These are phyloP conservation scores for Jamesozyma lodderae DNA, from an alignment of 805 yeast genomes.

Conservation along the genomic window DNA sequence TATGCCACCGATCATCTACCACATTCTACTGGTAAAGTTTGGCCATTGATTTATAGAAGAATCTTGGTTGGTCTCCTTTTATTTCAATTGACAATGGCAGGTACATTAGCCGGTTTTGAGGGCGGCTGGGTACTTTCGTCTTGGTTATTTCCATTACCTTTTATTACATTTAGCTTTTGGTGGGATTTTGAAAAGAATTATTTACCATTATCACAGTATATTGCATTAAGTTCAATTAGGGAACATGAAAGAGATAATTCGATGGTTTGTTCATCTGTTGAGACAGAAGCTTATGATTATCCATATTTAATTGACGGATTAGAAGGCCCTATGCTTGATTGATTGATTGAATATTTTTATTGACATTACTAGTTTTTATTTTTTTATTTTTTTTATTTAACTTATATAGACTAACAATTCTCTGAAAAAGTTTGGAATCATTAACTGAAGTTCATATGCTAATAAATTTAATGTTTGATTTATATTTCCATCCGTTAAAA, in stretches of 20 bases:
- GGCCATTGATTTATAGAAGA: constrained; percentile 85
- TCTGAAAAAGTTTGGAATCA: neutral
- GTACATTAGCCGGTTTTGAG: constrained; percentile 69
- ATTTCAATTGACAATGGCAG: constrained; percentile 89
- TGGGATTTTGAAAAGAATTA: constrained; percentile 79
- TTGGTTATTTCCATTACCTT: constrained; percentile 66
- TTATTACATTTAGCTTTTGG: constrained; percentile 52
- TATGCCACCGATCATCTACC: constrained; percentile 92
- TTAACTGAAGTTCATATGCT: neutral
- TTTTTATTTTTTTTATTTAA: neutral
- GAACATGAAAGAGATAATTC: constrained; percentile 33
- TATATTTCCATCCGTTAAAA: constrained; percentile 12
- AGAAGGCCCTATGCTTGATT: constrained; percentile 79
- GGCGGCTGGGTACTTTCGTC: constrained; percentile 70
- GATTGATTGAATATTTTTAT: too few relatives aligned
- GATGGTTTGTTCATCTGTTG: constrained; percentile 14
- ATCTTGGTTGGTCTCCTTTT: constrained; percentile 70
- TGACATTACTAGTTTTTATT: neutral
- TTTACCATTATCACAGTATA: constrained; percentile 71
- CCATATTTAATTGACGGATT: constrained; percentile 61
- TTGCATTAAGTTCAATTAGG: constrained; percentile 76
- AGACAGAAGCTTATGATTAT: constrained; percentile 54
- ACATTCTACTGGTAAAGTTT: constrained; percentile 92
- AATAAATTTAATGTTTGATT: neutral
- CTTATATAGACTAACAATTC: too few relatives aligned